phyloP scores from a whole-genome alignment of 345 rosid genomes.

The Populus nigra region DNA sequence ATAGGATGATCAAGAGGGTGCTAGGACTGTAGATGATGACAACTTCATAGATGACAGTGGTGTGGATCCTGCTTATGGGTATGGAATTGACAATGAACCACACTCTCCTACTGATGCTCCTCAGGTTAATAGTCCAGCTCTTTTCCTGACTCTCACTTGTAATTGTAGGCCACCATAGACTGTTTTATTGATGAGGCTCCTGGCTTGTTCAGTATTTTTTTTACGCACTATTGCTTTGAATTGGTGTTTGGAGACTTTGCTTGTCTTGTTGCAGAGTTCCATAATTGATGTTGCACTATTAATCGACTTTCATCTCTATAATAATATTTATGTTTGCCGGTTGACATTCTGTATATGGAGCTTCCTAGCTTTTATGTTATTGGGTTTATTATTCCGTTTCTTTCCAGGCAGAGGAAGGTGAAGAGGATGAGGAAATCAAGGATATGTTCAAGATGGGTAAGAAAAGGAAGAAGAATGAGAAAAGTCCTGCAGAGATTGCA shows the following conservation, averaged over 20 bases:
- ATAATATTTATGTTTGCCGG: background rate
- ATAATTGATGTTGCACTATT: background rate
- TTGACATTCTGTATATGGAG: background rate
- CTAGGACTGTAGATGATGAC: conserved; percentile 83
- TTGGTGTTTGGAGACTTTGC: background rate
- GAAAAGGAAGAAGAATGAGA: conserved; percentile 78
- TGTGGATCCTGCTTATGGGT: conserved; percentile 74
- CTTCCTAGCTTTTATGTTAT: background rate
- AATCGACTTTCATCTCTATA: background rate
- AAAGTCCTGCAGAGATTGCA: conserved; percentile 88
- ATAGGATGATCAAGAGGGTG: conserved; percentile 89
- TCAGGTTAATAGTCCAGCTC: conserved; percentile 45
- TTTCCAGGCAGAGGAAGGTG: conserved; percentile 85
- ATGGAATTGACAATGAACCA: conserved; percentile 63
- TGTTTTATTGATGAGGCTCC: background rate
- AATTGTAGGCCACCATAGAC: background rate
- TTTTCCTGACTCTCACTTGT: background rate
- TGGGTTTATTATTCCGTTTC: conserved; percentile 5
- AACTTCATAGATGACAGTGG: conserved; percentile 92
- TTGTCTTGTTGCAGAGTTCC: background rate
- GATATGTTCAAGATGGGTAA: conserved; percentile 83
- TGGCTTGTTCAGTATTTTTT: background rate
- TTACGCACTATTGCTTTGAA: background rate
- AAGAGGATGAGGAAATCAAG: conserved; percentile 82
- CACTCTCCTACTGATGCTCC: conserved; percentile 65